Conservation (phyloP, 345 rosid species). For the Brassica juncea region DNA sequence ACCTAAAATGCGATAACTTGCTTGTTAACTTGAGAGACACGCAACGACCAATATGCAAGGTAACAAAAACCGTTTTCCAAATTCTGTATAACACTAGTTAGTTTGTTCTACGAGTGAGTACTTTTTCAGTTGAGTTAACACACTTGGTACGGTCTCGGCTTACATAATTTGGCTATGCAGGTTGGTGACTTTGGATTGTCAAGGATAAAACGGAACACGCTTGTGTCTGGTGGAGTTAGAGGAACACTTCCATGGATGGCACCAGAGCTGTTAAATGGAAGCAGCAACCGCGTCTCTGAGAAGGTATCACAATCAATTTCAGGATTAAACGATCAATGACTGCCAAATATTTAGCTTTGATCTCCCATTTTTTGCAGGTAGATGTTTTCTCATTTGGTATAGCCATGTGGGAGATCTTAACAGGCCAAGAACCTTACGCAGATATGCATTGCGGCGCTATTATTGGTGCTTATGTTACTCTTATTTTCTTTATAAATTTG, state of each 20-base stretch:
- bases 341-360: not conserved
- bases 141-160: not conserved
- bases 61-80: conserved; percentile 10
- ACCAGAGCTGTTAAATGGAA: conserved; percentile 80
- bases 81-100: not conserved
- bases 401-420: conserved; percentile 81
- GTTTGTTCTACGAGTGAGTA: no score
- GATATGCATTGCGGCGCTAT: conserved; percentile 93
- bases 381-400: conserved; percentile 93
- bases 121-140: no score
- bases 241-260: conserved; percentile 99
- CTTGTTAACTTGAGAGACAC: conserved; percentile 86
- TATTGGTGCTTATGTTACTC: conserved; percentile 58
- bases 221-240: conserved; percentile 87
- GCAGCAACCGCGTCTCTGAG: conserved; percentile 79
- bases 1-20: conserved; percentile 93
- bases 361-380: conserved; percentile 51
- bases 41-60: conserved; percentile 95
- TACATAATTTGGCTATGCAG: conserved; percentile 34
- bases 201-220: conserved; percentile 83
- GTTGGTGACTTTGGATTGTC: conserved; percentile 97
- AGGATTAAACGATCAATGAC: not conserved
- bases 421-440: conserved; percentile 87
- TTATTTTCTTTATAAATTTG: not conserved
- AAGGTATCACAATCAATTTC: conserved; percentile 50